Evolutionary conservation across 768 basidiomycete genomes (phyloP), one percentile per base, ranked within the genome.

Genomic region (Podaxis sp.): DNA sequence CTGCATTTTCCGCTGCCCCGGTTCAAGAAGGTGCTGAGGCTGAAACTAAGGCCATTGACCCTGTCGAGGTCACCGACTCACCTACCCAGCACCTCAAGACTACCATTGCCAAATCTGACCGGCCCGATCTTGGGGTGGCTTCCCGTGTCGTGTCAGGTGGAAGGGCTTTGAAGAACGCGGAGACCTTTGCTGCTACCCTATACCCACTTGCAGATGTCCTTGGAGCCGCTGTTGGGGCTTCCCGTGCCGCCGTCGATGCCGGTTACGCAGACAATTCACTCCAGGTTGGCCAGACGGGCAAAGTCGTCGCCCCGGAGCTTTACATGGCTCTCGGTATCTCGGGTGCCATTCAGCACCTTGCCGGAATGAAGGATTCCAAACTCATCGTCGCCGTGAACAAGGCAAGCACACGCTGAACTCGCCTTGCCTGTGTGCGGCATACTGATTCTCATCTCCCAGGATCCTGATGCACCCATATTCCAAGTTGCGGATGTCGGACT

Each of bases 361-460:
- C 97, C 21, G 97, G 97, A 7, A 99, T 98, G 97, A 99, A 99
- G 73, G 97, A 98, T 69, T 95, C 93, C 10, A 99, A 98, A 77
- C 79, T 98, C 64, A 99, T 99, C 63, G 96, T 97, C 35, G 97
- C 97, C 3, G 83, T 99, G 63, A 99, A 99, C 80, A 99, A 99
- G 85, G 95, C 87, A 63, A 55, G 77, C 64, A 18, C 61, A 18
- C 40, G 25, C 28, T 59, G 27, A n/a, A 37, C 46, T 23, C 2
- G 51, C 36, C 59, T 50, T 46, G 6, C 18, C 16, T 25, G 38
- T 50, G 1, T 28, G 50, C 46, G 42, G 58, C 2, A 57, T 59
- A 62, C 57, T 64, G 54, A 63, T 56, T 57, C 47, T 13, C 5
- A 53, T 50, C 63, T 18, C 64, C 14, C 66, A 95, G 93, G 96